Base-by-base conservation (phyloP, 306 rosid genomes). In the Spatholobus suberectus region DNA sequence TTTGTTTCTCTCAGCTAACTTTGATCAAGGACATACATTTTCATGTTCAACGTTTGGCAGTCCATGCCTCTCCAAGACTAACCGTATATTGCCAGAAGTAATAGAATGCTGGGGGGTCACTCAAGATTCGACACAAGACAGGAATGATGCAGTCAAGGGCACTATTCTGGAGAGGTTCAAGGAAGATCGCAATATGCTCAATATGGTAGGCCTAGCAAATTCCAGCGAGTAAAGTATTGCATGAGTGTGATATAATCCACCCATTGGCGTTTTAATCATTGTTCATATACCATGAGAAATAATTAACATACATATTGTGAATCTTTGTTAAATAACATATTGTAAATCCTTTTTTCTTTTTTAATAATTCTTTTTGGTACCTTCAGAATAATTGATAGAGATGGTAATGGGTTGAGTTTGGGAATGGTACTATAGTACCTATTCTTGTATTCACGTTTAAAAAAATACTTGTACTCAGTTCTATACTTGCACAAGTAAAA, bases 71-170 rank as follows among this genome's bases (percentile, higher is more conserved):
- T 93, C 99, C 11, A 93, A 90, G 85, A 82, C 82, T 10, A 90
- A 73, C 85, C 86, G 62, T 12, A 87, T 91, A 78, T 40, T 59
- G 76, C 98, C 96, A 4, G 99, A 96, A 77, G 94, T 89, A 49
- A 92, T 96, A 83, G 99, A 96, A 80, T 92, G 99, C 88, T 95
- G 98, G 98, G 93, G 99, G 80, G 93, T 93, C 44, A 87, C 85
- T 14, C 77, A 75, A 46, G 89, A 79, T 77, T 65, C 69, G 24
- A 87, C 61, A 51, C 91, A 91, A 70, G 88, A 70, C 78, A 87
- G 77, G 81, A 82, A 85, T 18, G 89, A 66, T 24, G 81, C 81
- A 0, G 68, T 49, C 1, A 93, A 89, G 80, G 89, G 90, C 8
- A 85, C 69, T 37, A 49, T 96, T 49, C 86, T 96, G 11, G 98